Conservation (phyloP, 225 moss, liverwort and hornwort genomes). For the Marchantia polymorpha region DNA sequence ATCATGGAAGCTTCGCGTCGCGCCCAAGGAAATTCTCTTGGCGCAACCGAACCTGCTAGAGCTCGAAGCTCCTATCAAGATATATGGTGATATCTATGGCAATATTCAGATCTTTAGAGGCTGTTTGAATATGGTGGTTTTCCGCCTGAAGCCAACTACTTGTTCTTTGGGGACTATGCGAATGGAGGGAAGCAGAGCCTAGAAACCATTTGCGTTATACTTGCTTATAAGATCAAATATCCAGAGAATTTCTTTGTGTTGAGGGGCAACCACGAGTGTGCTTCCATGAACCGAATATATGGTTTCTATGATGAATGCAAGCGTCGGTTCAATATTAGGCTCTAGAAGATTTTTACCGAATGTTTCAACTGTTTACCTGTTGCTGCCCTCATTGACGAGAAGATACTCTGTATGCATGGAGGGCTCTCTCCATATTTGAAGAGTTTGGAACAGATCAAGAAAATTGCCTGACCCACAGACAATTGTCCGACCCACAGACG, state of each 20-base stretch:
- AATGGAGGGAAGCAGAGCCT: constrained; percentile 98
- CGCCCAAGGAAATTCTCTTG: constrained; percentile 90
- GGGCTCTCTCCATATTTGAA: constrained; percentile 95
- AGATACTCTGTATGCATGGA: constrained; percentile 99
- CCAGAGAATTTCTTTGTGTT: constrained; percentile 98
- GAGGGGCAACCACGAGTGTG: constrained; percentile 99
- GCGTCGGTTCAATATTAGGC: constrained; percentile 96
- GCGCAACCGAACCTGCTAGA: constrained; percentile 95
- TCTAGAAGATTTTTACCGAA: constrained; percentile 99
- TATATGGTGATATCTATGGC: constrained; percentile 98
- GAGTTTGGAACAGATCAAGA: constrained; percentile 98
- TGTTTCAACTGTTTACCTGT: constrained; percentile 99
- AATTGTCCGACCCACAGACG: constrained; percentile 93
- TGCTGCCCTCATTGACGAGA: constrained; percentile 96
- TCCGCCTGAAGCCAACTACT: constrained; percentile 97
- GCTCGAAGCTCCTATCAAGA: constrained; percentile 99
- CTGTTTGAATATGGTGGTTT: constrained; percentile 98
- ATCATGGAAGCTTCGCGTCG: constrained; percentile 87
- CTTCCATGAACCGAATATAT: constrained; percentile 98
- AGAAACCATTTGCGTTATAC: constrained; percentile 95
- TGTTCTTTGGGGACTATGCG: constrained; percentile 98
- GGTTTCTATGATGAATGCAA: constrained; percentile 99
- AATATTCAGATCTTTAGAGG: constrained; percentile 99
- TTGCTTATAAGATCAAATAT: constrained; percentile 99
- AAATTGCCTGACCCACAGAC: no score